These are phyloP conservation scores for Niveomyces coronatus DNA, from an alignment of 2,329 filamentous ascomycete genomes.

Conservation along the genomic window DNA sequence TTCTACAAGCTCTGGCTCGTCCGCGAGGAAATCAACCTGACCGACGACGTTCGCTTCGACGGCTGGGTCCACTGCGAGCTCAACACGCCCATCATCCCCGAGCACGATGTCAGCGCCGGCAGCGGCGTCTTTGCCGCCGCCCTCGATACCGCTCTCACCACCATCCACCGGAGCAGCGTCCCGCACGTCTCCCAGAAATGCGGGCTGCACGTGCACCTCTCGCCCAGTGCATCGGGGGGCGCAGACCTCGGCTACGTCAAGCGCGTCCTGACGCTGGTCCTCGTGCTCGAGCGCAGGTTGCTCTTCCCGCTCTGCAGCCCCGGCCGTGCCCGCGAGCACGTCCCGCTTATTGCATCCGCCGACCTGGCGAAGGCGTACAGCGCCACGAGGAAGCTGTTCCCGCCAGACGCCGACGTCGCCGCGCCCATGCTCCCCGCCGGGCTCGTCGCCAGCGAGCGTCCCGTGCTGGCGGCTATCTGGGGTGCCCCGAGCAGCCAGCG, in stretches of 20 bases:
- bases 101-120: too few species aligned
- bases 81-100: slow-evolving; percentile 11
- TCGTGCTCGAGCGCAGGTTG: slow-evolving; percentile 10
- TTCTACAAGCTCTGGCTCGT: slow-evolving; percentile 2
- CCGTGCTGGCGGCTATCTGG: not conserved
- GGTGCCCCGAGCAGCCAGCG: not conserved
- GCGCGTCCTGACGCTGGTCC: slow-evolving; percentile 62
- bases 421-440: too few species aligned
- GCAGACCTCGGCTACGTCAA: slow-evolving; percentile 62
- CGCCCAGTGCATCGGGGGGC: not conserved
- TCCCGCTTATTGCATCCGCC: too few species aligned
- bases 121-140: not conserved
- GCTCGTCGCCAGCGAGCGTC: not conserved
- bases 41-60: not conserved
- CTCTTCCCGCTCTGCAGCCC: slow-evolving; percentile 10
- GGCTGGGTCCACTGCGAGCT: slow-evolving; percentile 4
- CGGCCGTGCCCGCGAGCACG: not conserved
- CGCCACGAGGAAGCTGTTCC: too few species aligned
- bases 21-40: not conserved
- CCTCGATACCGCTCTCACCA: slow-evolving; percentile 9
- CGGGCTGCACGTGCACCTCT: slow-evolving; percentile 13
- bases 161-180: not conserved
- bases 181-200: slow-evolving; percentile 6
- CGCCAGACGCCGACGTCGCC: too few species aligned
- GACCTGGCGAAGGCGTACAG: too few species aligned